phyloP scores from a whole-genome alignment of 2,329 filamentous ascomycete species.

The Aotearoamyces nothofagi region DNA sequence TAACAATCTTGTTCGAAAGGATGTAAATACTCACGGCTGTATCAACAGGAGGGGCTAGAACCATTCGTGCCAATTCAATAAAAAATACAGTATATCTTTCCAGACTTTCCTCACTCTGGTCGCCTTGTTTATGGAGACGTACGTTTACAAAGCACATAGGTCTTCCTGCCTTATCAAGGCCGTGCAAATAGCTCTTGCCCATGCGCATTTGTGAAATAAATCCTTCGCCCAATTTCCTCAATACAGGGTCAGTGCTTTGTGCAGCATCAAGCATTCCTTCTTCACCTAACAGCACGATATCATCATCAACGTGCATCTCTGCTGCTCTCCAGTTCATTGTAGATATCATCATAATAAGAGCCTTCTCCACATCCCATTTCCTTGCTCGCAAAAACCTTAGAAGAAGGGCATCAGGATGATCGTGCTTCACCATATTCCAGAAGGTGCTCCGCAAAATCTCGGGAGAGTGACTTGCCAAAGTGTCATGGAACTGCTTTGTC shows the following conservation, averaged over 20 bases:
- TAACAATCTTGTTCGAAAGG: not conserved
- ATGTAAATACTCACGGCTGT: conserved; percentile 59
- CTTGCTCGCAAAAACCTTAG: conserved; percentile 76
- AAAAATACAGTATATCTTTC: conserved; percentile 87
- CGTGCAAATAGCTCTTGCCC: conserved; percentile 89
- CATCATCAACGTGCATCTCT: conserved; percentile 78
- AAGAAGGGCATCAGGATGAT: conserved; percentile 76
- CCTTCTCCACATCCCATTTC: conserved; percentile 92
- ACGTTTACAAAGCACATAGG: conserved; percentile 81
- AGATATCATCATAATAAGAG: conserved; percentile 83
- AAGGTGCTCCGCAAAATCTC: conserved; percentile 68
- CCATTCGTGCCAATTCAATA: conserved; percentile 85
- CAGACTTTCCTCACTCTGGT: conserved; percentile 67
- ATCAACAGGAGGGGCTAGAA: conserved; percentile 67
- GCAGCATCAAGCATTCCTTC: conserved; percentile 46
- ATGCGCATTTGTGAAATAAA: conserved; percentile 73
- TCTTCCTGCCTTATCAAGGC: conserved; percentile 66
- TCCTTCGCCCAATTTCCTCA: conserved; percentile 54
- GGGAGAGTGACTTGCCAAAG: conserved; percentile 59
- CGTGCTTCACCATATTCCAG: conserved; percentile 91
- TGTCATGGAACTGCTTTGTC: conserved; percentile 71
- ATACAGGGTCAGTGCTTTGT: conserved; percentile 36
- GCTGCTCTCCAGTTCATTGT: conserved; percentile 82
- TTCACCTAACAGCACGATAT: conserved; percentile 70
- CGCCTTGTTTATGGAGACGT: conserved; percentile 64